These are phyloP conservation scores for Scytalidium sp. DNA, from an alignment of 2,329 filamentous ascomycete species.

Conservation along the genomic window DNA sequence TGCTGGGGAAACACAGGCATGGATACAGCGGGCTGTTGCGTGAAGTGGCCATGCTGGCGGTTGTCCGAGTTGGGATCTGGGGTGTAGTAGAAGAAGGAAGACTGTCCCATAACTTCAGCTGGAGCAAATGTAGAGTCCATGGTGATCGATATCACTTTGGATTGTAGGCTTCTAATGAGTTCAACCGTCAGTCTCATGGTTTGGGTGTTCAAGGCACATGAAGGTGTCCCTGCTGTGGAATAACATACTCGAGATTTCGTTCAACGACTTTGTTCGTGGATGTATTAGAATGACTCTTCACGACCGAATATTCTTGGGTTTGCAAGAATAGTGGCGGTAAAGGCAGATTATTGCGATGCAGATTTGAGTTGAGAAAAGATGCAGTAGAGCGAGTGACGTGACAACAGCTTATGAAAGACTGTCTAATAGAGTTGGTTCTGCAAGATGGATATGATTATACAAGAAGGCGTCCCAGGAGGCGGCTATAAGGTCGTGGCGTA, in stretches of 20 bases:
- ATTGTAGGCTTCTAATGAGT: constrained; percentile 7
- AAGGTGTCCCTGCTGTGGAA: too few species aligned
- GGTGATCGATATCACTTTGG: constrained; percentile 10
- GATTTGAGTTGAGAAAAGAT: constrained; percentile 8
- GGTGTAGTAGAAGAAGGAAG: constrained; percentile 84
- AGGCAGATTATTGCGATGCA: constrained; percentile 4
- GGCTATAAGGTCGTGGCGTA: constrained; percentile 16
- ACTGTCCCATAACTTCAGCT: constrained; percentile 62
- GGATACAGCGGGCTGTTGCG: constrained; percentile 52
- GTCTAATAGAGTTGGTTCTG: constrained; percentile 28
- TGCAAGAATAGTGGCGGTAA: constrained; percentile 3
- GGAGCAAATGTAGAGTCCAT: constrained; percentile 31
- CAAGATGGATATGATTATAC: constrained; percentile 30
- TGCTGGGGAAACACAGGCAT: constrained; percentile 49
- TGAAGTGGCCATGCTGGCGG: constrained; percentile 74
- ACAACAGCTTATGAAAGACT: constrained; percentile 30
- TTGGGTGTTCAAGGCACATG: too few species aligned
- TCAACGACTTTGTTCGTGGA: too few species aligned
- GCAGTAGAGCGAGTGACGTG: constrained; percentile 31
- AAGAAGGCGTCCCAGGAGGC: constrained; percentile 20
- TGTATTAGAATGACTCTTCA: too few species aligned
- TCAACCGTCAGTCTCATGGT: constrained; percentile 2
- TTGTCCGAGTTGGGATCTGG: constrained; percentile 71
- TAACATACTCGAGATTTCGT: too few species aligned
- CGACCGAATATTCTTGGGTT: too few species aligned